Evolutionary conservation across 441 rosid species (phyloP), one percentile per base, ranked within the genome.

Genomic region (Mallotus repandus): DNA sequence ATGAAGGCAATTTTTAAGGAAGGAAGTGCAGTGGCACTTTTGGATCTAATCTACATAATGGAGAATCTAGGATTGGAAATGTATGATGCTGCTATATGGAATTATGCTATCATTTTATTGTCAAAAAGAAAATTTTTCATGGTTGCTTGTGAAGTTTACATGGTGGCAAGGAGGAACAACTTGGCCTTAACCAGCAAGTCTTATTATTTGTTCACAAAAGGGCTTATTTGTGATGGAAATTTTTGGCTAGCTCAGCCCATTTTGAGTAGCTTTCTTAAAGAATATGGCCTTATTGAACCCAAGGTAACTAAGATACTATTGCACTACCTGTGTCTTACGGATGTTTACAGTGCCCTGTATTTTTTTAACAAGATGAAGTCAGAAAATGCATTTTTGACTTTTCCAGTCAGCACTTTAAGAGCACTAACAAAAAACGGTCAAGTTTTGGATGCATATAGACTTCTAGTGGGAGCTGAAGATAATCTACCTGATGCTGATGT

Each of bases 401-500:
- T 80, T 59, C 85, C 87, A 67, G 73, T 82, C 46, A 72, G 80
- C 45, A 76, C 87, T 81, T 68, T 91, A 63, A 87, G 70, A 78
- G 65, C 71, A 35, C 88, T 95, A 66, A 75, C 80, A 49, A 79
- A 76, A 72, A 81, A 79, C 66, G 86, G 85, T 73, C 81, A 88
- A 81, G 82, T 84, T 68, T 75, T 89, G 73, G 87, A 84, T 83
- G 96, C 89, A 62, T 86, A 89, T 85, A 75, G 78, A 73, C 86
- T 92, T 75, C 72, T 89, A 72, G 74, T 74, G 45, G 81, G 70
- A 69, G 82, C 88, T 61, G 81, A 66, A 65, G 82, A 84, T 74
- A 72, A 35, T 74, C 70, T 89, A 46, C 82, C 85, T 54, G 78
- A 29, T 57, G 68, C 91, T 89, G 89, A 86, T 86, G 84, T 89